Evolutionary conservation across 768 basidiomycete species (phyloP).

Genomic region (Amanita muscaria): DNA sequence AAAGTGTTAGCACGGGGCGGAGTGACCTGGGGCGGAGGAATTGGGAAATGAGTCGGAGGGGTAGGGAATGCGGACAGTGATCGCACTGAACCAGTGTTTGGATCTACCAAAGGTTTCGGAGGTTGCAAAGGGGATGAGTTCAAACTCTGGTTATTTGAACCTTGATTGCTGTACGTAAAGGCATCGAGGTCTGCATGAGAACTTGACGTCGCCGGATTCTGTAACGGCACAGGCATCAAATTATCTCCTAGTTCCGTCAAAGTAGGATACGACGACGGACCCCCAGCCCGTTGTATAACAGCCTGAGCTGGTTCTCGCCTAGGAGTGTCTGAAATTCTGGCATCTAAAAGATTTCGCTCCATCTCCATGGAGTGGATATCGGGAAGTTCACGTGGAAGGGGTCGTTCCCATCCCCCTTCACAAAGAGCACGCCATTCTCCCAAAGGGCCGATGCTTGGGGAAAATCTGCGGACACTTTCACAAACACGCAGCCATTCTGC

Average conservation of each 20-base stretch:
- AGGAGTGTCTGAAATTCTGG: not conserved
- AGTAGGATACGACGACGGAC: too few species aligned
- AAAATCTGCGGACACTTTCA: conserved; percentile 60
- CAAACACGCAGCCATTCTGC: conserved; percentile 69
- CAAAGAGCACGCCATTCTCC: conserved; percentile 68
- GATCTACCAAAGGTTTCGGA: conserved; percentile 28
- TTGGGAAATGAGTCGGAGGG: conserved; percentile 65
- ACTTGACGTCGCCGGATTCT: not conserved
- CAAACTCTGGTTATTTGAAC: not conserved
- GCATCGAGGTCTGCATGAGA: not conserved
- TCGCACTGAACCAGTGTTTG: conserved; percentile 46
- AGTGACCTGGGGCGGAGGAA: conserved; percentile 44
- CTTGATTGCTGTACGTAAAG: not conserved
- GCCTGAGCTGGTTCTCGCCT: too few species aligned
- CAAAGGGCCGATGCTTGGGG: conserved; percentile 59
- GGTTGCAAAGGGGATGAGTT: conserved; percentile 28
- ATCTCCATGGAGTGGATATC: conserved; percentile 16
- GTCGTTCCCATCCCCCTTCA: conserved; percentile 65
- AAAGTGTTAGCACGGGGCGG: conserved; percentile 3
- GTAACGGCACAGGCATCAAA: not conserved
- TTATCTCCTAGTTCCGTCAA: too few species aligned
- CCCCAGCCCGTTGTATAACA: too few species aligned
- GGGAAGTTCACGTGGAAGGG: conserved; percentile 37
- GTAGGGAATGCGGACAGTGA: conserved; percentile 67
- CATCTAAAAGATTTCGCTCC: not conserved